Base-by-base conservation (phyloP, 139 green algal species). In the Chlamydomonas applanata region DNA sequence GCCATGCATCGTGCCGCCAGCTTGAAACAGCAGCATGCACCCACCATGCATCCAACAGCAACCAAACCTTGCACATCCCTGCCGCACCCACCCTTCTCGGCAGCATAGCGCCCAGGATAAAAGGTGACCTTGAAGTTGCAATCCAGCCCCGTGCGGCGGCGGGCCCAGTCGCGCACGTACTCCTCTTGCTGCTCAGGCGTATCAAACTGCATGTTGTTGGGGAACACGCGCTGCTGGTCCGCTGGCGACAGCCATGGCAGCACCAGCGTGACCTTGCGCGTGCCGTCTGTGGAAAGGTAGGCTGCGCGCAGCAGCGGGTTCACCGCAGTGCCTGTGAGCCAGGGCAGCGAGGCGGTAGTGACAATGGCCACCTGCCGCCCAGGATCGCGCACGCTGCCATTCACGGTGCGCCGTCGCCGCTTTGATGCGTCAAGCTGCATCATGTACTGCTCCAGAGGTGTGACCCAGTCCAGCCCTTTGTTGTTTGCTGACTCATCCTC, bases 311-410 rank as follows among this genome's bases (percentile, higher is more conserved):
- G 88, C 77, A 99, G 88, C 52, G 96, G 96, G 84, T 99, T 99
- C 13, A 99, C 94, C 1, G 92, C 87, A 0, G 96, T 99, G 54
- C 96, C 96, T 16, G 96, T 99, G 90, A 99, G 97, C 96, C 96
- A 99, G 0, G 96, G 96, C 75, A 99, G 83, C 24, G 87, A 84
- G 3, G 96, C 96, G 2, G 96, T 99, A 7, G 96, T 99, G 11
- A 98, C 93, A 71, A 99, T 98, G 59, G 95, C 92, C 19, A 99
- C 89, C 49, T 91, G 82, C 4, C 93, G 84, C 1, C 88, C 91
- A 13, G 89, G 82, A 22, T 95, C 90, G 4, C 88, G 82, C 74
- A 97, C 75, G 54, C 78, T 93, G 72, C 35, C 61, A 68, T 61
- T 69, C 32, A n/a, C 35, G 2, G 29, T 56, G 45, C 72, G 54